Conservation (phyloP, 2,329 filamentous ascomycete species). For the Stemphylium vesicarium region DNA sequence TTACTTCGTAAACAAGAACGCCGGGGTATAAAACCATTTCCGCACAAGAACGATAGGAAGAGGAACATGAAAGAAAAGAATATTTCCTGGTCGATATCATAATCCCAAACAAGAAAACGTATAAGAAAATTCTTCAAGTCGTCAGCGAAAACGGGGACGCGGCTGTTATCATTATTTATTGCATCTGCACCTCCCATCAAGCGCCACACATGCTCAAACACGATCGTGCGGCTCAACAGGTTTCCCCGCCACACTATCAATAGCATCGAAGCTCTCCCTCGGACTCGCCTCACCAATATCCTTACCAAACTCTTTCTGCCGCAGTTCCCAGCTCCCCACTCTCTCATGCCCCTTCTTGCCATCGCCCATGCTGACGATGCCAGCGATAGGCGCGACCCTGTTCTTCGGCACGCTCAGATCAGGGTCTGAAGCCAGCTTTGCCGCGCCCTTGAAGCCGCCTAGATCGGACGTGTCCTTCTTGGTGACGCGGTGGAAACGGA, state of each 20-base stretch:
- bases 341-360: conserved; percentile 55
- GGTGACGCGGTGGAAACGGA: conserved; percentile 52
- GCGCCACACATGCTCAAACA: conserved; percentile 45
- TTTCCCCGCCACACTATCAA: conserved; percentile 49
- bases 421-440: conserved; percentile 61
- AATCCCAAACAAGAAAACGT: too few species aligned
- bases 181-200: neutral
- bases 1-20: too few species aligned
- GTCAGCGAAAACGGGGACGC: too few species aligned
- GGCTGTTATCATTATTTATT: neutral
- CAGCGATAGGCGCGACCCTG: conserved; percentile 42
- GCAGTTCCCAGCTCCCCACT: conserved; percentile 64
- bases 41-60: too few species aligned
- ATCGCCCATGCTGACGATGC: conserved; percentile 33
- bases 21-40: too few species aligned
- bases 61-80: too few species aligned
- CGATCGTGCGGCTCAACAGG: conserved; percentile 57
- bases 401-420: conserved; percentile 58
- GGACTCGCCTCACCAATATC: conserved; percentile 32
- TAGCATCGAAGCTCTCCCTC: conserved; percentile 54
- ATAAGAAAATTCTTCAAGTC: too few species aligned
- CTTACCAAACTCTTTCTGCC: conserved; percentile 44
- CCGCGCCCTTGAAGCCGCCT: conserved; percentile 63
- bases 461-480: conserved; percentile 44
- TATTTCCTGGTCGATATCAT: too few species aligned